A percentile compares a stretch with the other conserved stretches of the same genome.
These are phyloP conservation scores for Fusarium xylarioides DNA, from an alignment of 2,329 filamentous ascomycete species.

Conservation along the genomic window DNA sequence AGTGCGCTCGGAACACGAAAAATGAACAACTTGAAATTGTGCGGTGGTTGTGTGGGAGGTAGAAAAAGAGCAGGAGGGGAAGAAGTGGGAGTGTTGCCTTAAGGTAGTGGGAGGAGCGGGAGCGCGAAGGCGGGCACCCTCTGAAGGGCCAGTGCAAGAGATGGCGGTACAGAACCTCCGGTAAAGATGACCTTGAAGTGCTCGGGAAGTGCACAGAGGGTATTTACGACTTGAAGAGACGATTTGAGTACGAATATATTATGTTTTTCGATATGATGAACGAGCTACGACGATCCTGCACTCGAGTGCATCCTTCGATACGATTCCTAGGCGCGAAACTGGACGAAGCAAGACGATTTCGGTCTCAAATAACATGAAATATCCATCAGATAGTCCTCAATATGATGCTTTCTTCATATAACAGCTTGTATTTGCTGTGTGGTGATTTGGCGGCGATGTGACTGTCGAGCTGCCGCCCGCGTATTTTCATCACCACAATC, in stretches of 20 bases:
- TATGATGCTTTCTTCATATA: background rate
- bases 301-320: background rate
- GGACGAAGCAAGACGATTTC: background rate
- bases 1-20: background rate
- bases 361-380: too few species aligned
- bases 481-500: too few species aligned
- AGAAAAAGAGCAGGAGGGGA: background rate
- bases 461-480: background rate
- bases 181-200: too few species aligned
- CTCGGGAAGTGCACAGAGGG: background rate
- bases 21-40: background rate
- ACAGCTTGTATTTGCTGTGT: background rate
- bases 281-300: background rate
- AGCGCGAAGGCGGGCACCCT: background rate
- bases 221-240: background rate
- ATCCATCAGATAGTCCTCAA: rapidly evolving
- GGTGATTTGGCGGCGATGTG: too few species aligned
- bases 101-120: background rate
- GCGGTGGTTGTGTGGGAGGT: background rate
- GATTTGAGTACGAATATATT: background rate
- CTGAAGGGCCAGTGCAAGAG: background rate
- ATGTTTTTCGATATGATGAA: background rate
- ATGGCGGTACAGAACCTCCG: too few species aligned
- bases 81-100: background rate
- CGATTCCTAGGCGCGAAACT: background rate